Conservation (phyloP, 495 filamentous ascomycete species). For the Polyplosphaeria fusca region DNA sequence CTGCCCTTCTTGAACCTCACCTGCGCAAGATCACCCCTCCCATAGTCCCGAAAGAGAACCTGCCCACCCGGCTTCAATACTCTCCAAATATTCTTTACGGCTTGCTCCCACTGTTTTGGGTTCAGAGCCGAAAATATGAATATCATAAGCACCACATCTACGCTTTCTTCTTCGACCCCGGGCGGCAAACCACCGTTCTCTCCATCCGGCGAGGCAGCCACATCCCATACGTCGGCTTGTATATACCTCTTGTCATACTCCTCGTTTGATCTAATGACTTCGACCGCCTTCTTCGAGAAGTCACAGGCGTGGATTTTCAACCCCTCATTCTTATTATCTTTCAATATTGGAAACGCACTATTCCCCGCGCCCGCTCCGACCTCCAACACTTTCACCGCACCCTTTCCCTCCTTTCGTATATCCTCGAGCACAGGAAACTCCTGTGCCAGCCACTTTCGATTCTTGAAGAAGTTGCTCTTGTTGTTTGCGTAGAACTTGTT, state of each 20-base stretch:
- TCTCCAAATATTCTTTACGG: constrained; percentile 74
- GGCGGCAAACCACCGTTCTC: constrained; percentile 56
- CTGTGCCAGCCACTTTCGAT: constrained; percentile 92
- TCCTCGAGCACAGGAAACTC: constrained; percentile 83
- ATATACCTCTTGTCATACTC: constrained; percentile 63
- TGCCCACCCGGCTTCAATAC: constrained; percentile 85
- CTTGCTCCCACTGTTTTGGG: constrained; percentile 77
- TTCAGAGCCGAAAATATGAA: constrained; percentile 94
- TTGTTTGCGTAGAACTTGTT: constrained; percentile 96
- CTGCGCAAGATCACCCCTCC: constrained; percentile 90
- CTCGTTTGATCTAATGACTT: constrained; percentile 75
- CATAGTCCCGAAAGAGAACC: constrained; percentile 93
- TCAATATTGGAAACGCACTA: constrained; percentile 85
- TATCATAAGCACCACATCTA: constrained; percentile 88
- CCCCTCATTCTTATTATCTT: constrained; percentile 71
- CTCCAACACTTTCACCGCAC: constrained; percentile 68
- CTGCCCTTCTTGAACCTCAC: constrained; percentile 93
- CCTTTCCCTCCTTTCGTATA: constrained; percentile 61
- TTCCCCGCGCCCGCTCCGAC: constrained; percentile 95
- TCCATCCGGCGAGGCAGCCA: constrained; percentile 52
- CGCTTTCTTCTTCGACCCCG: constrained; percentile 66
- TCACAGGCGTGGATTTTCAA: constrained; percentile 87
- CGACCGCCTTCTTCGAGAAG: constrained; percentile 85
- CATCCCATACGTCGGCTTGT: constrained; percentile 90
- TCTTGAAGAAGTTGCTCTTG: constrained; percentile 94